Base-by-base conservation (phyloP, 768 basidiomycete genomes). In the Macrocybe gigantea region DNA sequence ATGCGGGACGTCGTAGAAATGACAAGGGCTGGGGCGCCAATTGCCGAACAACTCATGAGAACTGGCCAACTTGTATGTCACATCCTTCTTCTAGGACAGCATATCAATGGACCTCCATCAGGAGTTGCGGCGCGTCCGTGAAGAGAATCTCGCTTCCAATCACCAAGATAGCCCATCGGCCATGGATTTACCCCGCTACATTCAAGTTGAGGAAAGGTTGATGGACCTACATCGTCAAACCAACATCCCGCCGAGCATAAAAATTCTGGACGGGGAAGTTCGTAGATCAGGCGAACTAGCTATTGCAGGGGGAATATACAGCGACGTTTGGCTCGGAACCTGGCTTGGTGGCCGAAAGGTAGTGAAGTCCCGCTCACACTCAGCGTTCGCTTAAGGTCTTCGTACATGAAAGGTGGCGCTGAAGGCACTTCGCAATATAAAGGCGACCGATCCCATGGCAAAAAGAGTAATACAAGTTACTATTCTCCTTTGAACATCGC, bases 331-430 rank as follows among this genome's bases (percentile, higher is more conserved):
- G 64, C 57, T 70, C 48, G 82, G 80, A 12, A 63, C 55, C 31
- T 82, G 80, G 81, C 56, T 82, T 10, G 73, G 67, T n/a, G 68
- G 69, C 52, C 70, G 77, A 54, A 78, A 75, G 65, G 79, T 74
- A 47, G 14, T 48, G 12, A 47, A 34, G 36, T n/a, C 5, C 11
- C 32, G 6, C 32, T 14, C 49, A 31, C 13, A 33, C 31, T 31
- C 31, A 12, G 42, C 15, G 11, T 47, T 35, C 43, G 10, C 32
- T 32, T 39, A 31, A 15, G 33, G 7, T 43, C 33, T n/a, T 44
- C n/a, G 9, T 43, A 38, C 51, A 12, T 38, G 31, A 13, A 48
- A 80, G 79, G 80, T 82, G 36, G 82, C 82, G 7, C 56, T 83
- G 44, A 83, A 82, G 52, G 73, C 72, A 9, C 51, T 82, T 5